Conservation (phyloP, 208 protist species). For the Trypanosoma brucei region DNA sequence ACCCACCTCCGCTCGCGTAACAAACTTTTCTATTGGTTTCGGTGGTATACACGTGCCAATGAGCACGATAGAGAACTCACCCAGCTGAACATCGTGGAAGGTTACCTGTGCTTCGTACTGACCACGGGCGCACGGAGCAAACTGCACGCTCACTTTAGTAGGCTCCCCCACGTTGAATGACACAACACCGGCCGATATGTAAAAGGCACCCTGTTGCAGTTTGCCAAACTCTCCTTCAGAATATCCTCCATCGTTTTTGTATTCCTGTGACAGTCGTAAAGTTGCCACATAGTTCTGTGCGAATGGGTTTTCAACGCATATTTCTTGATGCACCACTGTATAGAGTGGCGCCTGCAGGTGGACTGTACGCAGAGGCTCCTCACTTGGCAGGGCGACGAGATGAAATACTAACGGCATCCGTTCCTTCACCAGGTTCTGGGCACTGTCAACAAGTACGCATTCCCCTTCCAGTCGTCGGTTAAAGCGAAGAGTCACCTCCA, state of each 20-base stretch:
- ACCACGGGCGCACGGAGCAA: slow-evolving; percentile 79
- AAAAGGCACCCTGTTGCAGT: slow-evolving; percentile 55
- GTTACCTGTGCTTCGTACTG: slow-evolving; percentile 66
- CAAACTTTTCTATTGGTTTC: slow-evolving; percentile 34
- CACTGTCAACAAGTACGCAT: slow-evolving; percentile 65
- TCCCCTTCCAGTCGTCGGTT: slow-evolving; percentile 43
- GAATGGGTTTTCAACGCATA: slow-evolving; percentile 84
- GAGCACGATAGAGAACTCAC: slow-evolving; percentile 88
- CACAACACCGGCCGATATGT: slow-evolving; percentile 61
- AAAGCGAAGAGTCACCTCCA: slow-evolving; percentile 74
- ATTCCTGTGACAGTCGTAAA: slow-evolving; percentile 67
- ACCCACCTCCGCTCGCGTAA: slow-evolving; percentile 67
- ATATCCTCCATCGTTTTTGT: slow-evolving; percentile 32
- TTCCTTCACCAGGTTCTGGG: slow-evolving; percentile 38
- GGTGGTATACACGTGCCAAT: slow-evolving; percentile 56
- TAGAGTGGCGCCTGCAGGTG: slow-evolving; percentile 73
- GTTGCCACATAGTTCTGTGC: slow-evolving; percentile 66
- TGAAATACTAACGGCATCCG: slow-evolving; percentile 65
- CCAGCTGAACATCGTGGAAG: slow-evolving; percentile 83
- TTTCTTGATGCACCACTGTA: slow-evolving; percentile 56
- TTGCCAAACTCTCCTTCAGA: slow-evolving; percentile 35
- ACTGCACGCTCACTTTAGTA: slow-evolving; percentile 66
- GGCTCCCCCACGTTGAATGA: slow-evolving; percentile 60
- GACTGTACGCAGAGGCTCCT: slow-evolving; percentile 64
- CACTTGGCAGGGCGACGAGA: slow-evolving; percentile 57